These are phyloP conservation scores for Cordyceps farinosa DNA, from an alignment of 2,329 filamentous ascomycete genomes.

Conservation along the genomic window DNA sequence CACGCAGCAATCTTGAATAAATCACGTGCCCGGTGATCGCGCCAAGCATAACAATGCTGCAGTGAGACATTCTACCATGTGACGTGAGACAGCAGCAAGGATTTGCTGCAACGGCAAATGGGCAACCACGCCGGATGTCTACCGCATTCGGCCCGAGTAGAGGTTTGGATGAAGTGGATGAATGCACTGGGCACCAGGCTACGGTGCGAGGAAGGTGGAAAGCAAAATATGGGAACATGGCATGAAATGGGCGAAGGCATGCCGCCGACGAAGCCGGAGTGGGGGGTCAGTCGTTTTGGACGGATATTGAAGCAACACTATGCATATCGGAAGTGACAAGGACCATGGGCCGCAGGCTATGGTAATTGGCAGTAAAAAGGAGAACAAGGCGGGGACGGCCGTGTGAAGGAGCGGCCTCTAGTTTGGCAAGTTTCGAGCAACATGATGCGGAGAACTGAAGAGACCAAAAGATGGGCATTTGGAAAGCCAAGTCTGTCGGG, in stretches of 20 bases:
- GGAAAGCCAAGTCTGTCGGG: neutral
- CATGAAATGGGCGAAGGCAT: neutral
- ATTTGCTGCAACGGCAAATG: neutral
- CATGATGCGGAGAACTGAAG: neutral
- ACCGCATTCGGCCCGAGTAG: neutral
- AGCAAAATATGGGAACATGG: neutral
- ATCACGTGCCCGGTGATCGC: neutral
- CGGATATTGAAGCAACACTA: neutral
- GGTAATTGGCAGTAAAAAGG: neutral
- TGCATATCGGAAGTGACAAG: slow-evolving; percentile 2
- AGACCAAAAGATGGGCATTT: neutral
- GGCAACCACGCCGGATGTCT: neutral
- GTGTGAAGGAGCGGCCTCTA: neutral
- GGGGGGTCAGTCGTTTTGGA: neutral
- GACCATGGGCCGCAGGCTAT: neutral
- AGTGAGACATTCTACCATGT: neutral
- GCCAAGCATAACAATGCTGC: neutral
- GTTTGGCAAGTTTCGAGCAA: neutral
- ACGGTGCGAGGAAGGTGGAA: slow-evolving; percentile 1
- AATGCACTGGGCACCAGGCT: neutral
- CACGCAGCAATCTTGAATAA: too few species aligned
- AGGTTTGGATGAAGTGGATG: neutral
- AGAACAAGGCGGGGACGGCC: neutral
- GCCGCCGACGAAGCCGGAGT: neutral
- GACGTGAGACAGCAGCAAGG: neutral